Base-by-base conservation (phyloP, 2,329 filamentous ascomycete genomes). In the Colletotrichum trifolii region DNA sequence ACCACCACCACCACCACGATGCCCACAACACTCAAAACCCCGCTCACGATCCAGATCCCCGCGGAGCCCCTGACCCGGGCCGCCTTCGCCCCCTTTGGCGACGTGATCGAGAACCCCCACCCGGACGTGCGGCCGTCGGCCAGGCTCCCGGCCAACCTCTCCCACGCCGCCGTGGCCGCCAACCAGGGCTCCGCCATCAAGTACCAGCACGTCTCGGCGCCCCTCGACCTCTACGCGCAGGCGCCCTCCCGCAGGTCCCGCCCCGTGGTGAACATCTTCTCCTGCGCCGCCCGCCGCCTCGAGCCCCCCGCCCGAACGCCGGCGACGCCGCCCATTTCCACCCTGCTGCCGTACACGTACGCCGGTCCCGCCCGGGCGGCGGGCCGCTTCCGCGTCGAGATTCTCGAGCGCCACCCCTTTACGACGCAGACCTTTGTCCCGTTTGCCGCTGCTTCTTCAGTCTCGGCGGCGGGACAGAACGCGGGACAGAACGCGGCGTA, bases 361-460 rank as follows among this genome's bases (percentile, higher is more conserved):
- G 59, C 60, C 42, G 52, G 53, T 53, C 50, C 36, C 50, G n/a
- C 55, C 40, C 17, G 55, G 35, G 38, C 56, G 39, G 33, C 49
- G 54, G 71, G 60, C 68, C 66, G 64, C 25, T 92, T 97, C 74
- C 82, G 86, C 49, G 85, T 97, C 58, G 78, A 79, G 17, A 87
- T 97, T 62, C 86, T 98, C 36, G 96, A 99, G 77, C 85, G 96
- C 43, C 96, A 99, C 77, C 95, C 96, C 0, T 98, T 89, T 78
- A 98, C 96, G 1, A 92, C 92, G 2, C 96, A 99, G 80, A 97
- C 94, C 0, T 98, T 99, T 77, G 85, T 92, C 47, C 96, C 96
- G 0, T 81, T 97, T 54, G 86, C 78, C 10, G 78, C 42, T 4
- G 33, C 45, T 15, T 15, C 35, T n/a, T 17, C 39, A 13, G 25